Evolutionary conservation across 2,329 filamentous ascomycete genomes (phyloP).

Genomic region (Microsporum ferrugineum): DNA sequence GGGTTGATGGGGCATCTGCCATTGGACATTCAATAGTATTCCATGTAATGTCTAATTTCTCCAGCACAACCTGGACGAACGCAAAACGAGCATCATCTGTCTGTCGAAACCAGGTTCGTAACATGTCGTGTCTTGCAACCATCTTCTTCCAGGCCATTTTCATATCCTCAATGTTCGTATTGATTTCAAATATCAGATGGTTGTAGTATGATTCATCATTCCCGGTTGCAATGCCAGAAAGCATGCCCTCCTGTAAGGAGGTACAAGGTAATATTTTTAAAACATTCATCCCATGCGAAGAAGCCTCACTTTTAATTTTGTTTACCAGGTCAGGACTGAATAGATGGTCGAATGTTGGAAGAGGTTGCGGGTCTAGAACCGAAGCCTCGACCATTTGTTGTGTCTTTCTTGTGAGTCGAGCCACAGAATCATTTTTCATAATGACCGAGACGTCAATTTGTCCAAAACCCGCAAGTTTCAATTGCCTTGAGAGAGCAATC

Average conservation of each 20-base stretch:
- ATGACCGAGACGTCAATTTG: constrained; percentile 57
- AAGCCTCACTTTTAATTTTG: constrained; percentile 26
- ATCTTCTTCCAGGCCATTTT: constrained; percentile 52
- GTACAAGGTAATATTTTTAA: constrained; percentile 64
- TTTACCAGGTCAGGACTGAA: constrained; percentile 22
- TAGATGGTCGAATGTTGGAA: constrained; percentile 5
- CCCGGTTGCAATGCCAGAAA: constrained; percentile 45
- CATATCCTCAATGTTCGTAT: constrained; percentile 41
- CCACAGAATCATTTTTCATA: constrained; percentile 56
- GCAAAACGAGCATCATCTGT: constrained; percentile 51
- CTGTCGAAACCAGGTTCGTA: constrained; percentile 63
- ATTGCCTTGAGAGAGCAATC: constrained; percentile 52
- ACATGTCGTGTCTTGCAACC: constrained; percentile 57
- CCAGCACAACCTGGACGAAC: constrained; percentile 61
- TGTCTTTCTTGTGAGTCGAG: constrained; percentile 37
- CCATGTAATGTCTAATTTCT: constrained; percentile 37
- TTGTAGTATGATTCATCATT: constrained; percentile 56
- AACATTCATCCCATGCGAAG: constrained; percentile 28
- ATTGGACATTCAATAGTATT: constrained; percentile 34
- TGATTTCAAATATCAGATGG: constrained; percentile 53
- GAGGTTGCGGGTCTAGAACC: neutral
- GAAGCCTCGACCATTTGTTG: neutral
- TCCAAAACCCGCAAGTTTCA: constrained; percentile 39
- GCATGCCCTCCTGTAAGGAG: constrained; percentile 78
- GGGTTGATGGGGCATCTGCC: constrained; percentile 27